Evolutionary conservation across 345 rosid genomes (phyloP).

Genomic region (Angophora floribunda): DNA sequence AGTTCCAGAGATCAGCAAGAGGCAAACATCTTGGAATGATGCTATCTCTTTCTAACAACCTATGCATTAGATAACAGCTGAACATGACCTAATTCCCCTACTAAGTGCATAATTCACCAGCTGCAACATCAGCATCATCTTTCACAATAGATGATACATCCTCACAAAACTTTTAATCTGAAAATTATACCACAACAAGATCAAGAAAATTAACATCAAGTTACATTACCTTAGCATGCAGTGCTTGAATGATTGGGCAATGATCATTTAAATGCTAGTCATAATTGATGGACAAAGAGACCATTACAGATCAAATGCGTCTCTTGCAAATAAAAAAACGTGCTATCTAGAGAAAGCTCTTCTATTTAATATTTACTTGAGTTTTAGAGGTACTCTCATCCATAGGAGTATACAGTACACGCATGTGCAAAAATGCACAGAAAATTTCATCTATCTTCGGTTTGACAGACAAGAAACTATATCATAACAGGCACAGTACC

Average conservation of each 20-base stretch:
- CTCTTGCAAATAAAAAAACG: not conserved
- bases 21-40: not conserved
- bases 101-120: not conserved
- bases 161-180: not conserved
- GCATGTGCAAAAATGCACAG: too few species aligned
- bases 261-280: not conserved
- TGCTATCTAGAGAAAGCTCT: not conserved
- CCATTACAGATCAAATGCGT: not conserved
- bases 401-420: not conserved
- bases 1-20: not conserved
- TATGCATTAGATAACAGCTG: not conserved
- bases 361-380: too few species aligned
- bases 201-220: not conserved
- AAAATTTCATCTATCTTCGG: too few species aligned
- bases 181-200: not conserved
- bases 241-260: not conserved
- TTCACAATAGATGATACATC: not conserved
- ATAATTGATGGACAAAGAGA: not conserved
- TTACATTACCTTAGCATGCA: not conserved
- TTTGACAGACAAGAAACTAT: too few species aligned
- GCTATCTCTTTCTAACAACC: not conserved
- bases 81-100: not conserved
- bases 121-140: not conserved
- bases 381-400: not conserved
- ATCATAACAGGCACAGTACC: too few species aligned